Conservation (phyloP, 2,329 filamentous ascomycete genomes). For the Diaporthe citriasiana region DNA sequence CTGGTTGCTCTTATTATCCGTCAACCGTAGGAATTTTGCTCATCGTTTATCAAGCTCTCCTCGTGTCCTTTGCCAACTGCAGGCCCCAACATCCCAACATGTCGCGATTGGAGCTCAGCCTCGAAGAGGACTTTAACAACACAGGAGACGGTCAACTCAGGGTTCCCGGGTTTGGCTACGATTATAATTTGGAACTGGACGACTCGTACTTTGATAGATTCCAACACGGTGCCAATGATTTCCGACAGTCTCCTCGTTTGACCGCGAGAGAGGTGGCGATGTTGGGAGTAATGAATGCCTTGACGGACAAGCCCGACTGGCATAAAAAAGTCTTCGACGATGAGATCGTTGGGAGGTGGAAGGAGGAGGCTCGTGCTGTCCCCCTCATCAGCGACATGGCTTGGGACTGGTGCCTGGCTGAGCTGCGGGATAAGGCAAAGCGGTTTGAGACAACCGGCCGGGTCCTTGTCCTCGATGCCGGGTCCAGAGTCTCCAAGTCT, state of each 20-base stretch:
- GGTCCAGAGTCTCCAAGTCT: constrained; percentile 61
- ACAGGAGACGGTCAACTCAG: constrained; percentile 5
- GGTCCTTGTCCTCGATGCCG: constrained; percentile 38
- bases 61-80: neutral
- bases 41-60: neutral
- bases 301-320: constrained; percentile 47
- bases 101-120: neutral
- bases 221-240: neutral
- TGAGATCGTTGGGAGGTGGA: constrained; percentile 48
- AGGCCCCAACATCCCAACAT: neutral
- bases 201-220: neutral
- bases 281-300: constrained; percentile 23
- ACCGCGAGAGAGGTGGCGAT: constrained; percentile 27
- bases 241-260: neutral
- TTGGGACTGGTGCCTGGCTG: constrained; percentile 16
- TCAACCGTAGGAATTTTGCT: neutral
- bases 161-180: neutral
- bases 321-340: constrained; percentile 50
- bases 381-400: constrained; percentile 11
- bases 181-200: neutral
- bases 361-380: constrained; percentile 45
- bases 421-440: constrained; percentile 32
- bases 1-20: neutral
- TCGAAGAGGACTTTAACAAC: constrained; percentile 20
- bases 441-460: constrained; percentile 41